Evolutionary conservation across 257 asterid species (phyloP), one percentile per base, ranked within the genome.

Genomic region (Fraxinus excelsior): DNA sequence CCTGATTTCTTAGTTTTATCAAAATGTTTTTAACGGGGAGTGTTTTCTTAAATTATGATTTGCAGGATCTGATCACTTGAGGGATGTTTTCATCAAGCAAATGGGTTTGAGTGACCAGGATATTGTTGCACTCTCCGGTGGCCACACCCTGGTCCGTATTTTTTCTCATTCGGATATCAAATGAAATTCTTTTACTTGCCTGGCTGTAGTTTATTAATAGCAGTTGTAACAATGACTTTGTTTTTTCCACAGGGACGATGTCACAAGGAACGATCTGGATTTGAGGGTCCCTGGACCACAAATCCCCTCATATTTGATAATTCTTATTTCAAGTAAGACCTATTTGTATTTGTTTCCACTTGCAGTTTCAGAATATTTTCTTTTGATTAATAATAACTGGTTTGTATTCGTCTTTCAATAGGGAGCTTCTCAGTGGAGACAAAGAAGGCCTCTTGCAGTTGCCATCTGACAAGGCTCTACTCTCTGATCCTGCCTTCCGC

Each of bases 251-350:
- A 90, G 97, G 98, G 97, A 72, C 87, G 96, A 77, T 88, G 94
- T 87, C 98, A 94, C 88, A 86, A 89, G 87, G 97, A 94, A 40
- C 91, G 97, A 18, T 94, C 97, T 19, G 98, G 98, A 69, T 94
- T 89, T 76, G 98, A 94, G 80, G 98, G 98, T 25, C 83, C 97
- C 9, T 94, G 97, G 98, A 94, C 98, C 13, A 1, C 78, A 13
- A 94, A 89, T 78, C 98, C 97, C 29, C 96, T 90, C 77, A 84
- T 84, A 74, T 94, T 94, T 10, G 98, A 94, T 66, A 94, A 92
- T 73, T 68, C 96, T 35, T 94, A 88, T 87, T 94, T 94, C 34
- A 88, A 28, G 97, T 93, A 86, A 71, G 89, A 62, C 60, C 56
- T 5, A 51, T 65, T 31, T 18, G 12, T 16, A 62, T 11, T 60